phyloP scores from a whole-genome alignment of 2,329 filamentous ascomycete species.

The Amesomyces nigricolor region DNA sequence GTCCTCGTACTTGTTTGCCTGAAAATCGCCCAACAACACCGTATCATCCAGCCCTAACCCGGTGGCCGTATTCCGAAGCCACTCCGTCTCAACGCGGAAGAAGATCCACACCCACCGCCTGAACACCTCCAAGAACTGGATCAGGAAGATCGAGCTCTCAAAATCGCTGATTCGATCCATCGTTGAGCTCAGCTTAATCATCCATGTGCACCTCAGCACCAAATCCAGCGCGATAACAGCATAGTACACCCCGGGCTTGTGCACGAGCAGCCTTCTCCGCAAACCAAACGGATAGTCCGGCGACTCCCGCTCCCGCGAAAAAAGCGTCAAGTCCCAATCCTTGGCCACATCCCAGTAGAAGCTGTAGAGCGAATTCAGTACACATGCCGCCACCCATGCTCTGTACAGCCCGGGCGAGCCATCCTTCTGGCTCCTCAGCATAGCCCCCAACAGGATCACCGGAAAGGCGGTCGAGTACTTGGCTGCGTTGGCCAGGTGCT shows the following conservation, averaged over 20 bases:
- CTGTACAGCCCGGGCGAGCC: constrained; percentile 41
- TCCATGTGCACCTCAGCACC: constrained; percentile 82
- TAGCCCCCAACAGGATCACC: constrained; percentile 72
- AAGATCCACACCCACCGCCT: constrained; percentile 97
- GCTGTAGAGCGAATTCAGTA: constrained; percentile 85
- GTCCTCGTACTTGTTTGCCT: constrained; percentile 58
- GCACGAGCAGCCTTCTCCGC: constrained; percentile 67
- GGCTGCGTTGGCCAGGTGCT: constrained; percentile 86
- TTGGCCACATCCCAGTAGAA: constrained; percentile 98
- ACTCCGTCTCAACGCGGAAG: constrained; percentile 90
- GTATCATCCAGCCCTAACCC: constrained; percentile 64
- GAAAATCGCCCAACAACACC: constrained; percentile 62
- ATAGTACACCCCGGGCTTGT: constrained; percentile 73
- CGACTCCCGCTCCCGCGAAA: constrained; percentile 57
- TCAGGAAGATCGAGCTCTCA: constrained; percentile 80
- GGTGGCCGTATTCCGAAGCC: constrained; percentile 54
- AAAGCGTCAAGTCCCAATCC: constrained; percentile 91
- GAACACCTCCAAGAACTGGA: constrained; percentile 81
- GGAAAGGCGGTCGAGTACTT: constrained; percentile 96
- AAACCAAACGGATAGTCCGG: constrained; percentile 71
- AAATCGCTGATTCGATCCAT: constrained; percentile 80
- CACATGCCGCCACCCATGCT: constrained; percentile 65
- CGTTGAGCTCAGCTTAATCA: constrained; percentile 76
- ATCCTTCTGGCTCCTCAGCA: constrained; percentile 58
- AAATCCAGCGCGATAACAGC: constrained; percentile 72